A percentile compares a stretch with the other conserved stretches of the same genome.
Conservation (phyloP, 306 rosid species). For the Ceratonia siliqua region DNA sequence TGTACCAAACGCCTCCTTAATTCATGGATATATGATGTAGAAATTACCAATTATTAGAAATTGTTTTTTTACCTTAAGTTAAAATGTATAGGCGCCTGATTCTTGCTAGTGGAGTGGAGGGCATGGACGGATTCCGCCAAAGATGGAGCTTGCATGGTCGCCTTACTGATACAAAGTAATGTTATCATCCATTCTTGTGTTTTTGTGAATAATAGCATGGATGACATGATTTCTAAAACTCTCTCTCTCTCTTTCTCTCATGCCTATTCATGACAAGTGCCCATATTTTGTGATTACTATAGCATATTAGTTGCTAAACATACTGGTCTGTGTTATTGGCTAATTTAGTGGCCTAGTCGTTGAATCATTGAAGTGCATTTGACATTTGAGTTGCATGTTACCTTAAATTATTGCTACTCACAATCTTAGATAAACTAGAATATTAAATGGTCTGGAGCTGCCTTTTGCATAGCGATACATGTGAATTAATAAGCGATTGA, state of each 20-base stretch:
- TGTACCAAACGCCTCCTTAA: too few species aligned
- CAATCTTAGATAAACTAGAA: not conserved
- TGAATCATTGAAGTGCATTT: not conserved
- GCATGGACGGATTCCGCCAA: slow-evolving; percentile 87
- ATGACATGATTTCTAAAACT: slow-evolving; percentile 3
- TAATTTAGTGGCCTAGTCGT: not conserved
- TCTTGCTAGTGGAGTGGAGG: slow-evolving; percentile 92
- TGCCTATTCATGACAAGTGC: slow-evolving; percentile 4
- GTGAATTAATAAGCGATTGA: not conserved
- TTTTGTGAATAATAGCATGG: slow-evolving; percentile 27
- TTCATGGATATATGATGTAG: slow-evolving; percentile 1
- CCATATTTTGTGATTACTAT: not conserved
- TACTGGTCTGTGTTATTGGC: not conserved
- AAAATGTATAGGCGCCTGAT: slow-evolving; percentile 67
- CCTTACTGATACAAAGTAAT: slow-evolving; percentile 80
- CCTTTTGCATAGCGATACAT: not conserved
- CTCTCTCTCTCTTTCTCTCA: not conserved
- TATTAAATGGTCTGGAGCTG: slow-evolving; percentile 21
- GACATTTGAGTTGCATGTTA: slow-evolving; percentile 2
- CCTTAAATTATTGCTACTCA: slow-evolving; percentile 12
- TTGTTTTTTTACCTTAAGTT: slow-evolving; percentile 25
- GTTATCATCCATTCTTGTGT: slow-evolving; percentile 26
- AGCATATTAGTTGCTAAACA: not conserved
- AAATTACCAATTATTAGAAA: not conserved
- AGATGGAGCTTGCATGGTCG: slow-evolving; percentile 96